Base-by-base conservation (phyloP, 1,284 basidiomycete genomes). In the Trichosporon inkin region DNA sequence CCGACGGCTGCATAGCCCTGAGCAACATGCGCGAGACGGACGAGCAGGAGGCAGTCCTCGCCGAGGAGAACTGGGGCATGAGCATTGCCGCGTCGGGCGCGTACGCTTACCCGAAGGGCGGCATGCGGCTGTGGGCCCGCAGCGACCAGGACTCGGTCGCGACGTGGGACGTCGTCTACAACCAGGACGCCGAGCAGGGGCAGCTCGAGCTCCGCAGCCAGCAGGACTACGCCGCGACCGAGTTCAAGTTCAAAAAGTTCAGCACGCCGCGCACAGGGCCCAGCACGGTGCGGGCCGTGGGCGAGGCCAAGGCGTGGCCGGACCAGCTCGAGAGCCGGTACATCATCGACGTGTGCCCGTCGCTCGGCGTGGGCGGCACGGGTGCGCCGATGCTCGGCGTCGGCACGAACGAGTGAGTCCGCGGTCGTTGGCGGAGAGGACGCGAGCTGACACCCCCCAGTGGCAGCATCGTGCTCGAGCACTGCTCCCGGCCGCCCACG, bases 1-100 rank as follows among this genome's bases (percentile, higher is more conserved):
- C 80, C 28, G 81, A 82, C 63, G 81, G 81, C 1, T 71, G 81
- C 2, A 67, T 80, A 10, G 78, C 76, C 3, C 70, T 80, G 16
- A 74, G 73, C 28, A 74, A 80, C 65, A 65, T 76, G 16, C 73
- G 75, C 55, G 76, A 81, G 57, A 59, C 68, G 7, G 80, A 82
- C 67, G 80, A 82, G 60, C 81, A 82, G 47, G 80, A 81, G 58
- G 78, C 80, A 0, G 72, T 80, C 0, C 67, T 78, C 6, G 68
- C 72, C 4, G 73, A 72, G 7, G 78, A 78, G 60, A 78, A 75
- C 62, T 78, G 71, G 69, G 74, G 75, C 32, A 71, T 75, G 51
- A 75, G 71, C 47, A 67, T 80, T 17, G 79, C 78, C 3, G 66
- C 66, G 10, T 69, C 73, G 0, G 71, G 69, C 4, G 49, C 57